Conservation (phyloP, 768 basidiomycete genomes). For the Hericium alpestre region DNA sequence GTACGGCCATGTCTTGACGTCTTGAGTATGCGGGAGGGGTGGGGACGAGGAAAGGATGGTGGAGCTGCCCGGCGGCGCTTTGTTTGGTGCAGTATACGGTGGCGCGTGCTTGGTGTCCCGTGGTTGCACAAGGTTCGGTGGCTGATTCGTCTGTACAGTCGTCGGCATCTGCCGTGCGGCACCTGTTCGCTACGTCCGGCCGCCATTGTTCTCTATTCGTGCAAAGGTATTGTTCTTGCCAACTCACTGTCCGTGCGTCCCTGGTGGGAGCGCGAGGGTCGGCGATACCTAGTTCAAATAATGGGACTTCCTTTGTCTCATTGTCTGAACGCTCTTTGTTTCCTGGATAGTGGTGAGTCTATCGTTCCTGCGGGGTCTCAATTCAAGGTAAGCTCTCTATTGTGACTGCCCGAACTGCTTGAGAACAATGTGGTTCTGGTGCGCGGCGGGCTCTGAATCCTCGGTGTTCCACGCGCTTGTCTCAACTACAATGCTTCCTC, state of each 20-base stretch:
- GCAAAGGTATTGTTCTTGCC: background rate
- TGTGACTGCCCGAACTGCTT: too few species aligned
- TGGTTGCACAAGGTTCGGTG: constrained; percentile 46
- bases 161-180: constrained; percentile 19
- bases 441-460: too few species aligned
- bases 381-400: too few species aligned
- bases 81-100: constrained; percentile 15
- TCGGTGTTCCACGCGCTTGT: too few species aligned
- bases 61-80: background rate
- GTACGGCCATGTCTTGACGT: constrained; percentile 49
- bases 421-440: too few species aligned
- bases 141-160: constrained; percentile 32
- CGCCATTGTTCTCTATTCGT: background rate
- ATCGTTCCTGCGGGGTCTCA: background rate
- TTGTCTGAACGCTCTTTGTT: constrained; percentile 1
- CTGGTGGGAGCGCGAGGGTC: background rate
- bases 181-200: background rate
- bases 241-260: too few species aligned
- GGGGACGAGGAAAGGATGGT: constrained; percentile 2
- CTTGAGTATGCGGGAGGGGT: constrained; percentile 37
- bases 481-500: too few species aligned
- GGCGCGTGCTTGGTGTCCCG: constrained; percentile 29
- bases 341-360: background rate
- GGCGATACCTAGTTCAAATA: constrained; percentile 12
- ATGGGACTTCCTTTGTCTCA: constrained; percentile 20